These are phyloP conservation scores for Starmerella gropengiesseri DNA, from an alignment of 805 yeast genomes.

Conservation along the genomic window DNA sequence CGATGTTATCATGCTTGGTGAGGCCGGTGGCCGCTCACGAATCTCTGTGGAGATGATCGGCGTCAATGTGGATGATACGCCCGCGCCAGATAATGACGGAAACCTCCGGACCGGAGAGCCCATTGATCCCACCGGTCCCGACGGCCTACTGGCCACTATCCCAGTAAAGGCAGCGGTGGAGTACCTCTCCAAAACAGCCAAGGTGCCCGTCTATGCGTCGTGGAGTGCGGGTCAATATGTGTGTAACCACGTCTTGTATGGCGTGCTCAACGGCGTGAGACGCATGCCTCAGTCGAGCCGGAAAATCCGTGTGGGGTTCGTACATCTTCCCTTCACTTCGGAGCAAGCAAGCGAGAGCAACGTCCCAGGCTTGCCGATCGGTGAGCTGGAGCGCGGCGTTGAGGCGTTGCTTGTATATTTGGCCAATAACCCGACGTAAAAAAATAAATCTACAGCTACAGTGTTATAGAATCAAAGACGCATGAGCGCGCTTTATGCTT, in stretches of 20 bases:
- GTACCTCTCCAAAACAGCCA: neutral
- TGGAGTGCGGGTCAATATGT: constrained; percentile 21
- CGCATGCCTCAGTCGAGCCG: neutral
- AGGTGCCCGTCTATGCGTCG: constrained; percentile 14
- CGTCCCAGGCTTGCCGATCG: constrained; percentile 8
- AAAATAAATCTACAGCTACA: neutral
- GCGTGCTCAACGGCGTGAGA: constrained; percentile 6
- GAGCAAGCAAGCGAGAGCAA: constrained; percentile 7
- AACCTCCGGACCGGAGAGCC: neutral
- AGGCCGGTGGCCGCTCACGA: constrained; percentile 16
- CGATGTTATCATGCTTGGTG: constrained; percentile 19
- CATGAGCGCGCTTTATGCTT: neutral
- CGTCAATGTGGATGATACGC: constrained; percentile 18
- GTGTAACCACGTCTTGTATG: constrained; percentile 21
- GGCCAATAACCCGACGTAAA: neutral
- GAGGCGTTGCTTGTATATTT: constrained; percentile 3
- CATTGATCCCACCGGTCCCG: constrained; percentile 13
- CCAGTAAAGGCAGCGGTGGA: constrained; percentile 11
- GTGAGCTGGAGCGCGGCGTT: constrained; percentile 10
- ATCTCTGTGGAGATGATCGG: constrained; percentile 19
- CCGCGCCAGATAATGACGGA: constrained; percentile 18
- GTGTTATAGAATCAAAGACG: neutral
- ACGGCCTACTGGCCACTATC: constrained; percentile 17
- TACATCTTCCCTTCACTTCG: constrained; percentile 19
- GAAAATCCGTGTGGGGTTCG: constrained; percentile 16